A percentile compares a stretch with the other conserved stretches of the same genome.
These are phyloP conservation scores for Glebionis coronaria DNA, from an alignment of 129 eudicot genomes.

Conservation along the genomic window DNA sequence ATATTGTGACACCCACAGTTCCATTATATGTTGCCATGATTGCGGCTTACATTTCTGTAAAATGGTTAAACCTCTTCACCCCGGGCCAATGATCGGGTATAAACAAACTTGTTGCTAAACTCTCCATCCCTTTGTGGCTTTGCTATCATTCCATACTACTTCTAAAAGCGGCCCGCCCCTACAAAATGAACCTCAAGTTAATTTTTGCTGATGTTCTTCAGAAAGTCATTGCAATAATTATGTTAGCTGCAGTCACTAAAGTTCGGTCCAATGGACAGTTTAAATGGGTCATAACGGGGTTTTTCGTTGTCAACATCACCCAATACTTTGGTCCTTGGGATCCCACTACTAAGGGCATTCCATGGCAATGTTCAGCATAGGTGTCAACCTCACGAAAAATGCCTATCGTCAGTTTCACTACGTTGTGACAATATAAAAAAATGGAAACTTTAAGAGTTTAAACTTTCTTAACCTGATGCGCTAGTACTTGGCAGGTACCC, in stretches of 20 bases:
- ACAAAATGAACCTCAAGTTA: conserved; percentile 64
- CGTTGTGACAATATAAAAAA: too few species aligned
- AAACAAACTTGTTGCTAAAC: conserved; percentile 73
- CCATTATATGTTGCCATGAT: conserved; percentile 73
- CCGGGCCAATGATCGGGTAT: conserved; percentile 70
- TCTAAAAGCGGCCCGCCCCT: conserved; percentile 58
- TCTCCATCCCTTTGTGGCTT: conserved; percentile 66
- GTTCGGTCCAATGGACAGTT: conserved; percentile 41
- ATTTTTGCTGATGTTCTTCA: conserved; percentile 66
- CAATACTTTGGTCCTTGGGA: conserved; percentile 71
- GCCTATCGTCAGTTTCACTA: too few species aligned
- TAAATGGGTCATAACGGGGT: conserved; percentile 55
- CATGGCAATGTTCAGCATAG: too few species aligned
- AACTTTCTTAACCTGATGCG: too few species aligned
- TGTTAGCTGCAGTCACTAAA: conserved; percentile 36
- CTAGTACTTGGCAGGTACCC: too few species aligned
- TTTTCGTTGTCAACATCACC: conserved; percentile 74
- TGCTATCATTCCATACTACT: conserved; percentile 66
- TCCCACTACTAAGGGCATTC: conserved; percentile 65
- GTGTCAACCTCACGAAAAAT: too few species aligned
- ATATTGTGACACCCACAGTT: conserved; percentile 47
- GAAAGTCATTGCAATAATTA: conserved; percentile 46
- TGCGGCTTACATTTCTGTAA: conserved; percentile 54
- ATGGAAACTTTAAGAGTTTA: too few species aligned
- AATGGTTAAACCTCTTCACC: conserved; percentile 60